Base-by-base conservation (phyloP, 805 yeast genomes). In the Candida caryicola region DNA sequence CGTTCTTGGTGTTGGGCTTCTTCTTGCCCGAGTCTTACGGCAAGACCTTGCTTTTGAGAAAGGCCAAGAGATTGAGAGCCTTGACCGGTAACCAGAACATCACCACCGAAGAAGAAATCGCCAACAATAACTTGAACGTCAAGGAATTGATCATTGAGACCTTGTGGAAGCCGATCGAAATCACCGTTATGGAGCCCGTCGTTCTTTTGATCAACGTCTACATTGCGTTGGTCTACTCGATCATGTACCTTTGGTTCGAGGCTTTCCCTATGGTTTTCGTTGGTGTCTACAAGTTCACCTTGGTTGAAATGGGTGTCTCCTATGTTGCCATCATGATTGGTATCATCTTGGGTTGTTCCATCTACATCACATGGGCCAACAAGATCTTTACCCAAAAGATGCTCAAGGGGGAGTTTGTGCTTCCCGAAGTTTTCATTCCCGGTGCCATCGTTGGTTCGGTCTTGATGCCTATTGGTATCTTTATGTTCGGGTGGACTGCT, bases 251-350 rank as follows among this genome's bases (percentile, higher is more conserved):
- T 15, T 79, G 75, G 65, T 76, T 79, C 48, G 85, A 81, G 55
- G 79, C 77, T 6, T 76, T 76, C 57, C 85, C 86, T 5, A 60
- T 79, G 26, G 78, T 75, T 2, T 81, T 71, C 25, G n/a, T 29
- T 16, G 73, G 66, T 2, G 49, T 64, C 14, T 65, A 76, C 45
- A 50, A 64, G 23, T 80, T 80, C 55, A 66, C 74, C 3, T 48
- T 66, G 17, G 64, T 77, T 23, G 76, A 72, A 36, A 36, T 55
- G 45, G 79, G 82, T 14, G 55, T 66, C 2, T 57, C 81, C 0
- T 80, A 66, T 54, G 32, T 75, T 31, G 65, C 76, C 12, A 56
- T 73, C 29, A 49, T 68, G 34, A 62, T 74, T 21, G 85, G 85
- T 23, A 60, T 67, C 27, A 15, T 54, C 3, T 17, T 37, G 14